Base-by-base conservation (phyloP, 129 eudicot species). In the Centella asiatica region DNA sequence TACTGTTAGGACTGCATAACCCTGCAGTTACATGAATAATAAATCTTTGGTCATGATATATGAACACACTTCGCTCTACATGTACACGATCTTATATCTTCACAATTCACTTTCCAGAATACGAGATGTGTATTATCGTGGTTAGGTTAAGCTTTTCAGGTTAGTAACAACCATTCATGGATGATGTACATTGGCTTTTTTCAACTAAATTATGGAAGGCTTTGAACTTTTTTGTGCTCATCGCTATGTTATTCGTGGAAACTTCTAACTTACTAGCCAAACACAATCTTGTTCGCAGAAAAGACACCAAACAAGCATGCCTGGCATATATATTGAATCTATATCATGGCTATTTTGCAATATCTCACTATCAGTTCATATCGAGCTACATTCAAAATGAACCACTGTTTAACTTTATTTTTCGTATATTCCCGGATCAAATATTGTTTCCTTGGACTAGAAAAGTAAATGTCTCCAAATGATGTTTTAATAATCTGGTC, bases 1-100 rank as follows among this genome's bases (percentile, higher is more conserved):
- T 44, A 78, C 64, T 58, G 93, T 78, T 60, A 87, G 82, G 36
- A 87, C 60, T 33, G 77, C 83, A 71, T 72, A 81, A 2, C 95
- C 95, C 95, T 83, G 82, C 31, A 68, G 48, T 72, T 49, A 10
- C 45, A 64, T 17, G 37, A 18, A 48, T 9, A 28, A 23, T 18
- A 2, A 26, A 8, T 58, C 9, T 36, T 53, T n/a, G n/a, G n/a
- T n/a, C n/a, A n/a, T n/a, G n/a, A n/a, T n/a, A n/a, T n/a, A n/a
- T n/a, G n/a, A n/a, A n/a, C n/a, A n/a, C n/a, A n/a, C n/a, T n/a
- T n/a, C n/a, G n/a, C n/a, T n/a, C n/a, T n/a, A n/a, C n/a, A n/a
- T n/a, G n/a, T n/a, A n/a, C n/a, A n/a, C n/a, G n/a, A n/a, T n/a
- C n/a, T n/a, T n/a, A n/a, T n/a, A n/a, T n/a, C n/a, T n/a, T n/a